These are phyloP conservation scores for Phytophthora pinifolia DNA, from an alignment of 352 stramenopile species.

Conservation along the genomic window DNA sequence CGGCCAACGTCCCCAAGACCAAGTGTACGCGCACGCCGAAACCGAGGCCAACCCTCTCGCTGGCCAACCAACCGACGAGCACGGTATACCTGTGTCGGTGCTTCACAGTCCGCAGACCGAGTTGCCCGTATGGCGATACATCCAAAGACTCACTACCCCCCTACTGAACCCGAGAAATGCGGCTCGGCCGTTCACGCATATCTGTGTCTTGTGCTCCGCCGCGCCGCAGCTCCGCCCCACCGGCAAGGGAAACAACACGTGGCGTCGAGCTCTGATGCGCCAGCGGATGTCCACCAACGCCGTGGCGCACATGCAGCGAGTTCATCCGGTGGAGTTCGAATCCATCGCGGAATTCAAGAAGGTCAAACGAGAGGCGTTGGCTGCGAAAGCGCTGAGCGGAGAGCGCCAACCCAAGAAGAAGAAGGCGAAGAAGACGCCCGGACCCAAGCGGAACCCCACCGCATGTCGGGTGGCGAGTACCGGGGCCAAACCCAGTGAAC, in stretches of 20 bases:
- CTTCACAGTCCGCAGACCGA: slow-evolving; percentile 30
- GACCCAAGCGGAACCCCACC: slow-evolving; percentile 10
- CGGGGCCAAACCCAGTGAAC: slow-evolving; percentile 2
- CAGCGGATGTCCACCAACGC: slow-evolving; percentile 47
- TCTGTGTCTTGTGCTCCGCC: slow-evolving; percentile 33
- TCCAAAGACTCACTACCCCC: slow-evolving; percentile 30
- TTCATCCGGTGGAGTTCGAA: slow-evolving; percentile 31
- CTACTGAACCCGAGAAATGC: slow-evolving; percentile 18
- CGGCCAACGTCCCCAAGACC: neutral
- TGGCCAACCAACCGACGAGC: slow-evolving; percentile 21
- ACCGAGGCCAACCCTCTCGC: slow-evolving; percentile 3
- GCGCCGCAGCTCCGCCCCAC: slow-evolving; percentile 7
- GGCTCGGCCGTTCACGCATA: slow-evolving; percentile 33
- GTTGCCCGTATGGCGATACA: slow-evolving; percentile 40
- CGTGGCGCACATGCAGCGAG: slow-evolving; percentile 31
- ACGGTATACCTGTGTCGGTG: slow-evolving; percentile 27
- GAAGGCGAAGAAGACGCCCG: slow-evolving; percentile 5
- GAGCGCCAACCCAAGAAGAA: slow-evolving; percentile 17
- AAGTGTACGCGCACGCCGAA: neutral
- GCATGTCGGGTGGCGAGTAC: neutral
- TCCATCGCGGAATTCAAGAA: slow-evolving; percentile 24
- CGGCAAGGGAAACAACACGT: slow-evolving; percentile 10
- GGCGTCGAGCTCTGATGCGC: slow-evolving; percentile 33
- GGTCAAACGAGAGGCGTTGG: slow-evolving; percentile 16
- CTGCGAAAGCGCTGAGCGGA: neutral